Conservation (phyloP, 495 filamentous ascomycete genomes). For the Talaromyces adpressus region DNA sequence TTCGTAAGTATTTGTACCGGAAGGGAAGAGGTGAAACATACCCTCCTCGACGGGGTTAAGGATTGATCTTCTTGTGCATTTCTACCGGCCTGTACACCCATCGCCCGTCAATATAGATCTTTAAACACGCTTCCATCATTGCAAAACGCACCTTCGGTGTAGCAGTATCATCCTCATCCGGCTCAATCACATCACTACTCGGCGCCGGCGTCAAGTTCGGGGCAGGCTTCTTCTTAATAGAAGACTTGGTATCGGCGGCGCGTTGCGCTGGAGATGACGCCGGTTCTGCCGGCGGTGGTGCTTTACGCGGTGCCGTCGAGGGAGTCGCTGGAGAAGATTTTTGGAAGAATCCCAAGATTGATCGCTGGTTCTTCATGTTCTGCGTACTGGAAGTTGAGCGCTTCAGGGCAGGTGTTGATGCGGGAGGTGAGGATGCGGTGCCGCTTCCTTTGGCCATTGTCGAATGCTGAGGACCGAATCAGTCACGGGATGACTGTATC, state of each 20-base stretch:
- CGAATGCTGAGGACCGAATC: background rate
- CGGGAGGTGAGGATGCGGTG: slow-evolving; percentile 25
- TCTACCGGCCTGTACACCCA: background rate
- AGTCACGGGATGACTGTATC: background rate
- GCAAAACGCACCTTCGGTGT: slow-evolving; percentile 16
- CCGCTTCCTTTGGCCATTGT: slow-evolving; percentile 10
- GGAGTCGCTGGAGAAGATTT: slow-evolving; percentile 50
- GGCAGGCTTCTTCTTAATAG: slow-evolving; percentile 10
- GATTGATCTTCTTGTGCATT: slow-evolving; percentile 15
- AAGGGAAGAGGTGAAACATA: slow-evolving; percentile 14
- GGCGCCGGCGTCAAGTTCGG: slow-evolving; percentile 65
- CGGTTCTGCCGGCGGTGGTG: slow-evolving; percentile 19
- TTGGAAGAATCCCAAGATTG: slow-evolving; percentile 80
- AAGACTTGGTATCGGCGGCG: slow-evolving; percentile 11
- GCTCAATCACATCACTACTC: slow-evolving; percentile 59
- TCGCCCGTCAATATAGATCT: background rate
- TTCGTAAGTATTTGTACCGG: slow-evolving; percentile 8
- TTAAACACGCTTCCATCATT: slow-evolving; percentile 8
- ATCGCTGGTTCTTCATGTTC: slow-evolving; percentile 65
- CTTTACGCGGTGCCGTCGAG: slow-evolving; percentile 17
- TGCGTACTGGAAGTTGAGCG: slow-evolving; percentile 39
- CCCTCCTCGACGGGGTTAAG: slow-evolving; percentile 40
- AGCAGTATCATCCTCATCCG: slow-evolving; percentile 28
- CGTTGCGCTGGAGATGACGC: slow-evolving; percentile 38
- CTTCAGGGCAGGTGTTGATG: slow-evolving; percentile 38